These are phyloP conservation scores for Umbelopsis sp. DNA, from an alignment of 192 early-diverging fungal species.

Conservation along the genomic window DNA sequence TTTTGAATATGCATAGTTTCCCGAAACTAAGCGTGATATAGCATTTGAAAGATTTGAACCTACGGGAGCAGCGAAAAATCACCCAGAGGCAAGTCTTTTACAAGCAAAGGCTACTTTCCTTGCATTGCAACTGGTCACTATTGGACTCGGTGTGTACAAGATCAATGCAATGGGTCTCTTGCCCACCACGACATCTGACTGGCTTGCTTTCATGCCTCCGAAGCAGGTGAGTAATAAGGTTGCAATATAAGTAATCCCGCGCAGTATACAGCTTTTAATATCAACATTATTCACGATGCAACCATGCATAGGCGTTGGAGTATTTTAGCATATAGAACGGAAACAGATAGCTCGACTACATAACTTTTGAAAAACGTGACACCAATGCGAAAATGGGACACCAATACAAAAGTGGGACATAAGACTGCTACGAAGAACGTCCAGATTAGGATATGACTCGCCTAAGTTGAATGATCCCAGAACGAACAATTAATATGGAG, in stretches of 20 bases:
- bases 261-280: too few species aligned
- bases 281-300: too few species aligned
- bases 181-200: conserved; percentile 91
- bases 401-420: too few species aligned
- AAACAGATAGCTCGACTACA: too few species aligned
- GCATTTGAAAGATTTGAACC: conserved; percentile 81
- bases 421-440: too few species aligned
- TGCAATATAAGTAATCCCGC: neutral
- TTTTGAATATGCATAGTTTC: conserved; percentile 5
- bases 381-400: too few species aligned
- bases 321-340: conserved; percentile 3
- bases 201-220: conserved; percentile 89
- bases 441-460: too few species aligned
- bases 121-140: conserved; percentile 75
- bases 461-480: too few species aligned
- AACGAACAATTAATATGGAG: too few species aligned
- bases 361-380: too few species aligned
- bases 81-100: conserved; percentile 54
- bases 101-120: conserved; percentile 85
- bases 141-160: conserved; percentile 91
- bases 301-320: neutral
- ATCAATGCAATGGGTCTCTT: conserved; percentile 92
- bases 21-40: conserved; percentile 28
- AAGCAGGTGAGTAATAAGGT: conserved; percentile 43
- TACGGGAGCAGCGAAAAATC: conserved; percentile 41